A percentile compares a stretch with the other conserved stretches of the same genome.
These are phyloP conservation scores for Crithidia expoeki DNA, from an alignment of 208 protist species.

Conservation along the genomic window DNA sequence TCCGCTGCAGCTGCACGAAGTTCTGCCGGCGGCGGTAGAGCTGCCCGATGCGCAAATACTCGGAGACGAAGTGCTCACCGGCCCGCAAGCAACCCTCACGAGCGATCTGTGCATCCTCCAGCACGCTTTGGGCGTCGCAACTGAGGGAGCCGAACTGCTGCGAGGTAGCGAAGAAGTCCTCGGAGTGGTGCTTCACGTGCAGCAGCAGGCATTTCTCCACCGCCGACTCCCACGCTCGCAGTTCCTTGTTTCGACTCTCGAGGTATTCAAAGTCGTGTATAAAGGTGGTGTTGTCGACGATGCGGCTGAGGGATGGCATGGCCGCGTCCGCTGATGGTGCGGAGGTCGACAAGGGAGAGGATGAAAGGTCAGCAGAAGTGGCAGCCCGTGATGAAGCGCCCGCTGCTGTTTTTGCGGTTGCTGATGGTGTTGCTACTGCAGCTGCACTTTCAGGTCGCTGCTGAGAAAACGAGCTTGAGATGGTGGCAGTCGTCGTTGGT, in stretches of 20 bases:
- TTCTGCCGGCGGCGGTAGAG: conserved; percentile 72
- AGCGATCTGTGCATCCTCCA: conserved; percentile 46
- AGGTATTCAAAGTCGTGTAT: conserved; percentile 70
- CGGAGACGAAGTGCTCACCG: conserved; percentile 51
- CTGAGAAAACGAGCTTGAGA: neutral
- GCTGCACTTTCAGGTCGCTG: neutral
- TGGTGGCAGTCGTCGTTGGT: neutral
- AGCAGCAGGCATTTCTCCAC: conserved; percentile 82
- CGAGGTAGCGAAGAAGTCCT: conserved; percentile 84
- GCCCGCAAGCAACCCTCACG: conserved; percentile 45
- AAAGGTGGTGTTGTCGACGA: conserved; percentile 53
- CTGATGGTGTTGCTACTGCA: neutral
- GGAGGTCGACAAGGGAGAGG: neutral
- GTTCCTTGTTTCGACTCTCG: conserved; percentile 63
- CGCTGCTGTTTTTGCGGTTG: neutral
- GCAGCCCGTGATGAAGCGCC: neutral
- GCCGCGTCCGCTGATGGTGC: neutral
- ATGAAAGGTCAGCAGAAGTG: neutral
- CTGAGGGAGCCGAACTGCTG: conserved; percentile 62
- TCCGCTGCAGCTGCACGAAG: conserved; percentile 42
- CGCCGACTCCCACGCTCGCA: conserved; percentile 69
- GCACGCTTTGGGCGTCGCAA: conserved; percentile 54
- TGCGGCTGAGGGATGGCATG: conserved; percentile 10
- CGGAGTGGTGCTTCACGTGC: conserved; percentile 85
- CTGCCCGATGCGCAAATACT: conserved; percentile 66